Base-by-base conservation (phyloP, 352 stramenopile genomes). In the Globisporangium acanthophoron region DNA sequence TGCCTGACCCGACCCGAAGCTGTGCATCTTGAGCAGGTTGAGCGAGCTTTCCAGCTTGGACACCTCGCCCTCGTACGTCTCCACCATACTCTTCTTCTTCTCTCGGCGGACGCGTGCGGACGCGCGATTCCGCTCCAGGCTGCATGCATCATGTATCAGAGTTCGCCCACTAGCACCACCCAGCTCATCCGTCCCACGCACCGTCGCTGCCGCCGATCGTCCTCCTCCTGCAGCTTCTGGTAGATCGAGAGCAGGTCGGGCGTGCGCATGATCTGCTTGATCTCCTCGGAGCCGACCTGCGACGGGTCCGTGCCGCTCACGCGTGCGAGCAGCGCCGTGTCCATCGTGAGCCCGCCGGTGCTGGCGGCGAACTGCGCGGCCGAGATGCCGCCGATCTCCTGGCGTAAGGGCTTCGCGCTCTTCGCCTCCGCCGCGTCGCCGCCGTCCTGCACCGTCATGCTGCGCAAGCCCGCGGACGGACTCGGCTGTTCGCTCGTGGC, bases 51-150 rank as follows among this genome's bases (percentile, higher is more conserved):
- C 85, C 13, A 95, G 82, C 62, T 95, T 90, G n/a, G 84, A 90
- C 3, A 95, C 85, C 64, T 92, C 80, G 27, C 46, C 74, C 56
- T 95, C 85, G 61, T 92, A 95, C 21, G 82, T 93, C 60, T 95
- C 85, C 21, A 95, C 84, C 76, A 95, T 89, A 9, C 74, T 77
- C 52, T 92, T 93, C 69, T 95, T 95, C 68, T 94, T 94, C 54
- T 93, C 82, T 3, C 85, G 85, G 40, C 85, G 81, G 50, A 94
- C 78, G 52, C 82, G 73, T 15, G 85, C 85, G 4, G 85, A 93
- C 18, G 85, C 82, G 27, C 85, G 80, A 64, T 93, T 93, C 47
- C 85, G 79, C 41, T 93, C 85, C 31, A 95, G 61, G 9, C 71
- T 13, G 9, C 35, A 11, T 16, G 35, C 35, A 3, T 15, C 24